phyloP scores from a whole-genome alignment of 176 grass and related monocot genomes.

The Hordeum vulgare region MorexV3_pseudomolecules_assembly NC_058522.1:552821413-552821912 shows the following conservation, averaged over 20 bases:
- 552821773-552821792: slow-evolving; percentile 59
- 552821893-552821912: slow-evolving; percentile 68
- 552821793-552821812: slow-evolving; percentile 53
- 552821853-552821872: slow-evolving; percentile 18
- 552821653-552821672: slow-evolving; percentile 71
- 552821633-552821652: slow-evolving; percentile 66
- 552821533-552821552: slow-evolving; percentile 76
- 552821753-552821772: slow-evolving; percentile 97
- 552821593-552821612: slow-evolving; percentile 77
- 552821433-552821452: slow-evolving; percentile 34
- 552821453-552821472: slow-evolving; percentile 55
- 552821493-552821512: slow-evolving; percentile 72
- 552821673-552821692: slow-evolving; percentile 52
- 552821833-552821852: background rate
- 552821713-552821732: slow-evolving; percentile 71
- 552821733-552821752: slow-evolving; percentile 83
- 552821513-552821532: slow-evolving; percentile 67
- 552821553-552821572: slow-evolving; percentile 64
- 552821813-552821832: slow-evolving; percentile 41
- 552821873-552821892: slow-evolving; percentile 36
- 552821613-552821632: slow-evolving; percentile 70
- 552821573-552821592: slow-evolving; percentile 72
- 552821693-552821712: slow-evolving; percentile 78
- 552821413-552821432: slow-evolving; percentile 26
- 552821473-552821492: slow-evolving; percentile 75